Evolutionary conservation across 306 rosid genomes (phyloP), one percentile per base, ranked within the genome.

Genomic region (Fragaria ananassa): DNA sequence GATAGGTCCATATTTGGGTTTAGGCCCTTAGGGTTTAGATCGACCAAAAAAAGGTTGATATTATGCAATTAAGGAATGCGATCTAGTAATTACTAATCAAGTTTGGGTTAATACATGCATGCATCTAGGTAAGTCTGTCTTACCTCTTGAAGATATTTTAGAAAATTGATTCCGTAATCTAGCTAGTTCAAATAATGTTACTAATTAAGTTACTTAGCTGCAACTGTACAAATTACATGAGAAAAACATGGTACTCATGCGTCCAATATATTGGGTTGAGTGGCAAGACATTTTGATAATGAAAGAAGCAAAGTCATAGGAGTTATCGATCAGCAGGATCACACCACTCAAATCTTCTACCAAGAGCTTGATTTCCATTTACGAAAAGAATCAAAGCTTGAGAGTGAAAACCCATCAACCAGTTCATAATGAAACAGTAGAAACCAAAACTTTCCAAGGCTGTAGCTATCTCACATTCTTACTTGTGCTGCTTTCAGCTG

Each of bases 241-340:
- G 39, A 29, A 61, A 61, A 35, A 34, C 21, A 34, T 34, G 29
- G 10, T 69, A 14, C 12, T 19, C 60, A 3, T 46, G 12, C 27
- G 21, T 69, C 41, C 23, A 7, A 42, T 9, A 42, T 42, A 25
- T 14, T 69, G 9, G n/a, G 39, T 45, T 46, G 15, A 46, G 42
- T 21, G 34, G 64, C 23, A 23, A 29, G 66, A 41, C 35, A 39
- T 51, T 15, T 54, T 46, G 46, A 64, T 62, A 49, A 31, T 41
- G 42, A 18, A 25, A 46, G 72, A 62, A 74, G 44, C 19, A 76
- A 83, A 76, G 83, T 74, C 83, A 84, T 82, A 69, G 74, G 74
- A 23, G 60, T 84, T 84, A 82, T 15, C n/a, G n/a, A n/a, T n/a
- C 27, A 51, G 80, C 58, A 74, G 80, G 81, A 75, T 42, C 67